Conservation (phyloP, 2,329 filamentous ascomycete genomes). For the Hortaea sp. region DNA sequence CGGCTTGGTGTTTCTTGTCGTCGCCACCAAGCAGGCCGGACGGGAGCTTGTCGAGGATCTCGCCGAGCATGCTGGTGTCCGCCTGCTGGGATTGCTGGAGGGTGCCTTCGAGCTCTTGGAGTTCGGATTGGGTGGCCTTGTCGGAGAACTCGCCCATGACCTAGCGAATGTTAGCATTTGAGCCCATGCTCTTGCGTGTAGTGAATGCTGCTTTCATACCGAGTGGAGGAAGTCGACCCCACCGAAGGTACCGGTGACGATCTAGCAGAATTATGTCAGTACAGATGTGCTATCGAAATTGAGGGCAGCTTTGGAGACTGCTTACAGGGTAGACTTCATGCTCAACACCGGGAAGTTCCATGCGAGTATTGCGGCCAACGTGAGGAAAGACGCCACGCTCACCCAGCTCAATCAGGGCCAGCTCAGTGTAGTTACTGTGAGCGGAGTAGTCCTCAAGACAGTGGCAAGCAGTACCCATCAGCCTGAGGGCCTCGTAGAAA, state of each 20-base stretch:
- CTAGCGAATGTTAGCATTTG: too few species aligned
- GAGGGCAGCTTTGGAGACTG: too few species aligned
- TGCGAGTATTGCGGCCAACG: constrained; percentile 63
- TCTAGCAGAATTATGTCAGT: constrained; percentile 53
- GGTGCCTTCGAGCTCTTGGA: constrained; percentile 78
- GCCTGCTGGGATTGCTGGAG: constrained; percentile 53
- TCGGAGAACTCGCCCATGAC: constrained; percentile 71
- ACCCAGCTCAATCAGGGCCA: constrained; percentile 78
- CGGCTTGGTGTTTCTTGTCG: constrained; percentile 63
- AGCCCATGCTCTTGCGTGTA: too few species aligned
- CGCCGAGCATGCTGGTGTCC: constrained; percentile 65
- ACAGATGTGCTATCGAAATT: constrained; percentile 13
- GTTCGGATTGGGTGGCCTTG: constrained; percentile 83
- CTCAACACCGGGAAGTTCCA: constrained; percentile 57
- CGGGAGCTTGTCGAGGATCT: constrained; percentile 73
- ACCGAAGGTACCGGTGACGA: constrained; percentile 86
- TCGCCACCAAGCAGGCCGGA: constrained; percentile 67
- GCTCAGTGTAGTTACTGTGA: constrained; percentile 86
- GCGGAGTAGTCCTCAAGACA: constrained; percentile 88
- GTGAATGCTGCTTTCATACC: too few species aligned
- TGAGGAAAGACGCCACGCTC: constrained; percentile 77
- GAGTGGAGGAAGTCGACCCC: constrained; percentile 91
- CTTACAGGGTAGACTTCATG: not conserved
- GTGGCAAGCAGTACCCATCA: constrained; percentile 80
- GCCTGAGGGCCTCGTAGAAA: constrained; percentile 73